Evolutionary conservation across 2,329 filamentous ascomycete species (phyloP), one percentile per base, ranked within the genome.

Genomic region (Cladosporium sp.): DNA sequence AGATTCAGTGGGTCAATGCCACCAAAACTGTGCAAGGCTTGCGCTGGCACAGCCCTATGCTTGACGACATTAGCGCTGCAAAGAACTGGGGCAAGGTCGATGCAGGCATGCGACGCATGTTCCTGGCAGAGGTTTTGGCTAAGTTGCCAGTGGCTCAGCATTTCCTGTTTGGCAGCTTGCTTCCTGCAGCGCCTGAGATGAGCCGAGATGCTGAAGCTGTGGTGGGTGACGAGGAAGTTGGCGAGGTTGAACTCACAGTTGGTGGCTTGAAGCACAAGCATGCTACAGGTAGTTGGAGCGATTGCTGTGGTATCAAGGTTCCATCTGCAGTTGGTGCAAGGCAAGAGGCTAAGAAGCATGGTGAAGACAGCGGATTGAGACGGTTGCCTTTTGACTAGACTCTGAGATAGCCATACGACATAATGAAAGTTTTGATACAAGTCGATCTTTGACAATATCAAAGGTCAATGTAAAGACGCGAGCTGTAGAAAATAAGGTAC

Each of bases 71-170:
- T 69, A 95, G 91, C 3, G 89, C 92, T 1, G 91, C 94, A 18
- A 93, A 92, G 76, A 91, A 85, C 46, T 99, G 95, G 95, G 81
- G 79, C 69, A 99, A 99, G 82, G 91, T 99, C 58, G 93, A 98
- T 77, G 90, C 85, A 28, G 95, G 95, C 7, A 98, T 99, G 96
- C 86, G 91, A 67, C 91, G 92, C 70, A 99, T 99, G 96, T 98
- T 98, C 75, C 85, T 94, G 60, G 91, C 89, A 48, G 95, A 99
- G 78, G 94, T 99, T 0, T 79, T 99, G 60, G 89, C 91, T 34
- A 99, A 99, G 79, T 77, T 99, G 64, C 95, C 95, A 0, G 94
- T 99, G 51, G 98, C 98, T 93, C 95, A 99, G 79, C 96, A 99
- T 77, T 99, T 99, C 72, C 75, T 99, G 63, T 99, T 99, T 74